A percentile compares a stretch with the other conserved stretches of the same genome.
Evolutionary conservation across 176 grass and related monocot species (phyloP).

Genomic region (Aegilops sharonensis): DNA sequence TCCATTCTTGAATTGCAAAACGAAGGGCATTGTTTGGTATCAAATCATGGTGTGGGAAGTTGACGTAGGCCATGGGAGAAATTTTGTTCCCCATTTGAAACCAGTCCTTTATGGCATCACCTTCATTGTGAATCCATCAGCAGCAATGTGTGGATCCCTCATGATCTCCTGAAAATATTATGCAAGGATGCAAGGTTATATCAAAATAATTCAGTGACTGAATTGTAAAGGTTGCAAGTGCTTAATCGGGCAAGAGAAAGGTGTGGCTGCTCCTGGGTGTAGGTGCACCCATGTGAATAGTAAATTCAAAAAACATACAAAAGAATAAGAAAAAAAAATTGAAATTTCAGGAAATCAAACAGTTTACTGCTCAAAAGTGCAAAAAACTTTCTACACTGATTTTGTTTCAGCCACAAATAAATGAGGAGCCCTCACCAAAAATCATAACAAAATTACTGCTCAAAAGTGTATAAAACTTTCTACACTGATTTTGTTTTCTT

Average conservation of each 20-base stretch:
- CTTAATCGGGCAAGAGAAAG: background rate
- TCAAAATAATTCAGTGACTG: background rate
- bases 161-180: conserved; percentile 44
- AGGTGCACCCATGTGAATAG: too few species aligned
- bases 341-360: too few species aligned
- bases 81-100: conserved; percentile 1
- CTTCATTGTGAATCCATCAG: conserved; percentile 62
- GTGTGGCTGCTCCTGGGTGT: too few species aligned
- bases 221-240: background rate
- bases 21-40: conserved; percentile 47
- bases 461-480: too few species aligned
- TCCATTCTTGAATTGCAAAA: conserved; percentile 40
- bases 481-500: too few species aligned
- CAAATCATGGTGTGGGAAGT: conserved; percentile 30
- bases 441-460: too few species aligned
- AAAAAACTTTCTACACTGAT: too few species aligned
- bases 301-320: too few species aligned
- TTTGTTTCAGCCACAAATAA: too few species aligned
- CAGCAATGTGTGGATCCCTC: conserved; percentile 51
- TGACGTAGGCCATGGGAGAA: conserved; percentile 46
- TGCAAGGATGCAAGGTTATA: background rate
- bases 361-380: too few species aligned
- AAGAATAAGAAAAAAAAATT: too few species aligned
- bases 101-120: conserved; percentile 30
- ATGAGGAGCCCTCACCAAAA: too few species aligned